Base-by-base conservation (phyloP, 1,139 yeast genomes). In the Hanseniaspora sp. region DNA sequence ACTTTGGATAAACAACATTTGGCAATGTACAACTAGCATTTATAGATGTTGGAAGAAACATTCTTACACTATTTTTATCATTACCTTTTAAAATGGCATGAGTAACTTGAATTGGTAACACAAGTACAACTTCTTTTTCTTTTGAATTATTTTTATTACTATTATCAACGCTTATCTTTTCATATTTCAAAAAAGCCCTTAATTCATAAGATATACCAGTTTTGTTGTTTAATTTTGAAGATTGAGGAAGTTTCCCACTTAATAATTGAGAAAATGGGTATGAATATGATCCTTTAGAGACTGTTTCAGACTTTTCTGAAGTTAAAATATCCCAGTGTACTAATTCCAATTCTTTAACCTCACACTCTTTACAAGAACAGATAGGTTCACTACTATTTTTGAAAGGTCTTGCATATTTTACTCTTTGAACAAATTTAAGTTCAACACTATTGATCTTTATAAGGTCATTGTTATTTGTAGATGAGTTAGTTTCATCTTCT, bases 21-120 rank as follows among this genome's bases (percentile, higher is more conserved):
- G 98, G 98, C 48, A 92, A 71, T 5, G 83, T 83, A 4, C 95
- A 90, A 42, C 83, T 79, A 3, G 96, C 95, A 3, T 86, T 82
- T 41, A 92, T 83, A 51, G 84, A 86, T 0, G 97, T 92, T 3
- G 99, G 97, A 0, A 98, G 98, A 67, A 92, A 92, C 1, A 94
- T 87, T 57, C 99, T 75, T 43, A 87, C 71, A 0, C 95, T 86
- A 64, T 86, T 87, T 60, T 88, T 76, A 65, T 90, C 96, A 2
- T 87, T 86, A 9, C 94, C 94, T 43, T 88, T 74, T 44, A 86
- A 67, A 33, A 90, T 78, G 60, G 95, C 85, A 58, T 98, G 74
- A 43, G 85, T 75, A 3, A 92, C 74, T 60, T 81, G 76, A n/a
- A 92, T 68, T 0, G 96, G 95, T 57, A 85, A 69, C n/a, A 72